Conservation (phyloP, 139 green algal species). For the Picochlorum sp. region DNA sequence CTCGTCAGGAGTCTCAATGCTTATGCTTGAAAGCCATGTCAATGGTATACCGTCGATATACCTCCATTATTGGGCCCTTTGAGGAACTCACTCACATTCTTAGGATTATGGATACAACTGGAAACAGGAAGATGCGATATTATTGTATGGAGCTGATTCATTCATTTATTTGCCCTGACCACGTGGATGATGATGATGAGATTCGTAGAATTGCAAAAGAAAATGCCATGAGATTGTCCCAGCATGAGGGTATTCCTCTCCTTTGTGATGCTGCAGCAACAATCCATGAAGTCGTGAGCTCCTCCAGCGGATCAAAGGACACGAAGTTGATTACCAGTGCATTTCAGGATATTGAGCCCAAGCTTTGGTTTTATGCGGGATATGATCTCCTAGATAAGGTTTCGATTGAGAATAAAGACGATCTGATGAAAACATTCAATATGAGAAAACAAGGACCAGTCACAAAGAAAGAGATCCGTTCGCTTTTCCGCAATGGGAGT, state of each 20-base stretch:
- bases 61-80: conserved; percentile 54
- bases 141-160: conserved; percentile 68
- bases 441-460: conserved; percentile 48
- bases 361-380: conserved; percentile 68
- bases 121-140: conserved; percentile 48
- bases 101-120: conserved; percentile 59
- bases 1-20: conserved; percentile 16
- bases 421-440: not conserved
- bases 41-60: conserved; percentile 59
- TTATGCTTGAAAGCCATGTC: conserved; percentile 77
- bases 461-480: conserved; percentile 58
- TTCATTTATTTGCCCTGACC: conserved; percentile 43
- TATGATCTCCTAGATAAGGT: not conserved
- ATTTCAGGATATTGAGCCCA: conserved; percentile 39
- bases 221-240: conserved; percentile 61
- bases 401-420: not conserved
- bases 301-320: conserved; percentile 32
- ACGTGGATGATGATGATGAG: not conserved
- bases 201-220: conserved; percentile 18
- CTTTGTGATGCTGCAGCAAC: conserved; percentile 71
- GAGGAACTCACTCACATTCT: conserved; percentile 65
- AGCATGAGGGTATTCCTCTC: conserved; percentile 61
- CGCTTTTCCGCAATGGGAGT: conserved; percentile 37
- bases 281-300: conserved; percentile 62
- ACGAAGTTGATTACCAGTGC: conserved; percentile 47